phyloP scores from a whole-genome alignment of 1,284 basidiomycete genomes.

The Malassezia yamatoensis region DNA sequence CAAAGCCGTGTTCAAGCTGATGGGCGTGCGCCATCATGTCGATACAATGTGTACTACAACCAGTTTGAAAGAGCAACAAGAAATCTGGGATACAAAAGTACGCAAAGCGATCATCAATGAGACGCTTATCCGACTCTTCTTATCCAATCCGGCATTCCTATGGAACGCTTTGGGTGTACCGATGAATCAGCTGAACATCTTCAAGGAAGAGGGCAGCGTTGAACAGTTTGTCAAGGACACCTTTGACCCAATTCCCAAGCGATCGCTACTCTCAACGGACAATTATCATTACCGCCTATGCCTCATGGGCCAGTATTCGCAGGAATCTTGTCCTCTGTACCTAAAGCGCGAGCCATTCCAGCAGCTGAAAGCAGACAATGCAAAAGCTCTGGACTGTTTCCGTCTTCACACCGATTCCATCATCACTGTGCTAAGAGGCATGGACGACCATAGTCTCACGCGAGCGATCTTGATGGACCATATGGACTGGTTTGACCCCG shows the following conservation, averaged over 20 bases:
- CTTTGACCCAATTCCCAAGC: constrained; percentile 39
- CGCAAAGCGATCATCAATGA: constrained; percentile 62
- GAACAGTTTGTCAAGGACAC: constrained; percentile 48
- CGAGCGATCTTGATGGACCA: constrained; percentile 65
- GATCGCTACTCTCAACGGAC: constrained; percentile 34
- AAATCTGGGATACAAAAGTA: constrained; percentile 59
- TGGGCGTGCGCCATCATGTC: constrained; percentile 57
- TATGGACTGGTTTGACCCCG: constrained; percentile 63
- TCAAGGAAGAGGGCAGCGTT: constrained; percentile 58
- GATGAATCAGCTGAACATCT: constrained; percentile 62
- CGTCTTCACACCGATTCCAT: constrained; percentile 70
- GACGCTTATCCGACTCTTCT: constrained; percentile 56
- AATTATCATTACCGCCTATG: constrained; percentile 50
- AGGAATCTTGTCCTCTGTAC: constrained; percentile 63
- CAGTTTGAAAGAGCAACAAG: constrained; percentile 58
- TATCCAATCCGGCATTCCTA: constrained; percentile 56
- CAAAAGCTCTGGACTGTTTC: constrained; percentile 56
- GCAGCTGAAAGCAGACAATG: constrained; percentile 54
- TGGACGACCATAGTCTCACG: constrained; percentile 37
- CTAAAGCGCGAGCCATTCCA: constrained; percentile 62
- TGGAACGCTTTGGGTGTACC: constrained; percentile 77
- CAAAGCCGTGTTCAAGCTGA: constrained; percentile 57
- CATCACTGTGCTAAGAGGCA: constrained; percentile 55
- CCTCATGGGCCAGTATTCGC: constrained; percentile 60
- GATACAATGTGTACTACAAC: constrained; percentile 56